Evolutionary conservation across 1,284 basidiomycete species (phyloP), one percentile per base, ranked within the genome.

Genomic region (Cutaneotrichosporon cavernicola): DNA sequence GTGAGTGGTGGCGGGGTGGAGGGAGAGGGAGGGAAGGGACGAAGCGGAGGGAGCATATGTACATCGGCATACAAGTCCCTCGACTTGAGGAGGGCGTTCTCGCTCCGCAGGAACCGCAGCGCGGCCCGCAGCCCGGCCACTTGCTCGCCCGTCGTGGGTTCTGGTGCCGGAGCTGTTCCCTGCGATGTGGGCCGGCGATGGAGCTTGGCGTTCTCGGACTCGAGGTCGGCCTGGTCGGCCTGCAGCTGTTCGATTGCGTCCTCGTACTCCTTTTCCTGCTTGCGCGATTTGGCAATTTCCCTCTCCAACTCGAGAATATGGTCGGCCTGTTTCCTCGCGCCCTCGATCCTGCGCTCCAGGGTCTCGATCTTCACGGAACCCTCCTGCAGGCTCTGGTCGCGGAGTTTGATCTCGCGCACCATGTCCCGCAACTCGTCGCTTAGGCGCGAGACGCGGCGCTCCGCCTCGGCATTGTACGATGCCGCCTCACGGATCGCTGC

Each of bases 191-290:
- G 84, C 70, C 86, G 78, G 16, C 85, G 83, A 81, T 91, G 91
- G 68, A 98, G 82, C 75, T 88, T 91, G 5, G 84, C 86, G 76
- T 93, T 92, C 71, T 97, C 92, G 75, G 91, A 88, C 78, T 95
- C 92, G 64, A 97, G 82, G 9, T 84, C 78, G 76, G 97, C 93
- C 67, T 96, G 81, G 73, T 99, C 96, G 5, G 87, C 85, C 75
- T 97, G 94, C 26, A 98, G 81, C 72, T 92, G 90, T 70, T 95
- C 93, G 82, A 97, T 90, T 1, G 92, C 92, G 69, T 96, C 93
- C 75, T 93, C 90, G 70, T 94, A 92, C 31, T 89, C 88, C 67
- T 89, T 85, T 78, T 96, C 92, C 74, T 95, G 91, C 76, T 91
- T 90, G 76, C 88, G 87, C 9, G 88, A 86, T 77, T 93, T 93